Percentiles rank a stretch among this genome's conserved stretches.
phyloP scores from a whole-genome alignment of 495 filamentous ascomycete genomes.

The Aspergillus kassunensis region DNA sequence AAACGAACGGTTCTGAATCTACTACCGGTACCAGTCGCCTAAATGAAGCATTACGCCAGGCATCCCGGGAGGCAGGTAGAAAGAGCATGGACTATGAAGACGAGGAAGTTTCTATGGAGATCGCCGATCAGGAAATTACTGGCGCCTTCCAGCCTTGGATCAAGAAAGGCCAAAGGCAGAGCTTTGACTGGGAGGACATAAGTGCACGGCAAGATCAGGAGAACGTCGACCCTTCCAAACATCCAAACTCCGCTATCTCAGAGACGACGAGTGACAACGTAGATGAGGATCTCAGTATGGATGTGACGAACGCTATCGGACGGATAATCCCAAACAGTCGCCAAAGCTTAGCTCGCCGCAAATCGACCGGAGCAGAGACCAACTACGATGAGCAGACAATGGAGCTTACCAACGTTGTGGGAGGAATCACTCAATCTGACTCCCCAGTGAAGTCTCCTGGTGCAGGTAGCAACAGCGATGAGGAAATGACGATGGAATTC shows the following conservation, averaged over 20 bases:
- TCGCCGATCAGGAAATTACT: constrained; percentile 78
- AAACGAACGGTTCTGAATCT: constrained; percentile 52
- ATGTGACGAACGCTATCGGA: constrained; percentile 80
- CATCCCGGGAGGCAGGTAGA: constrained; percentile 68
- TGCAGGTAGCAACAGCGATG: constrained; percentile 48
- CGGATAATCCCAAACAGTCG: constrained; percentile 59
- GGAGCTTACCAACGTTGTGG: constrained; percentile 74
- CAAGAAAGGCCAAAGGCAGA: constrained; percentile 46
- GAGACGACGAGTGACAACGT: constrained; percentile 29
- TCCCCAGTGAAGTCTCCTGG: constrained; percentile 37
- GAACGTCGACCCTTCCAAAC: constrained; percentile 54
- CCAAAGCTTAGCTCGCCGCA: constrained; percentile 33
- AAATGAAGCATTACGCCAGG: constrained; percentile 72
- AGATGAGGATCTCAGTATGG: constrained; percentile 75
- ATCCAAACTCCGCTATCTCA: constrained; percentile 8
- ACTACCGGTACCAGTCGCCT: constrained; percentile 63
- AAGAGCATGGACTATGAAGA: constrained; percentile 57
- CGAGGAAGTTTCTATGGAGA: constrained; percentile 63
- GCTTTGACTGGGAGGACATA: constrained; percentile 46
- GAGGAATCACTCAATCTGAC: constrained; percentile 49
- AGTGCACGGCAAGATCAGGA: constrained; percentile 57
- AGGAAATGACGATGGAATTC: constrained; percentile 80
- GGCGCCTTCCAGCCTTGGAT: constrained; percentile 68
- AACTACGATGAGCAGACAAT: constrained; percentile 62
- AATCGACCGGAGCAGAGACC: constrained; percentile 37